These are phyloP conservation scores for Fagus crenata DNA, from an alignment of 306 rosid species.

Conservation along the genomic window DNA sequence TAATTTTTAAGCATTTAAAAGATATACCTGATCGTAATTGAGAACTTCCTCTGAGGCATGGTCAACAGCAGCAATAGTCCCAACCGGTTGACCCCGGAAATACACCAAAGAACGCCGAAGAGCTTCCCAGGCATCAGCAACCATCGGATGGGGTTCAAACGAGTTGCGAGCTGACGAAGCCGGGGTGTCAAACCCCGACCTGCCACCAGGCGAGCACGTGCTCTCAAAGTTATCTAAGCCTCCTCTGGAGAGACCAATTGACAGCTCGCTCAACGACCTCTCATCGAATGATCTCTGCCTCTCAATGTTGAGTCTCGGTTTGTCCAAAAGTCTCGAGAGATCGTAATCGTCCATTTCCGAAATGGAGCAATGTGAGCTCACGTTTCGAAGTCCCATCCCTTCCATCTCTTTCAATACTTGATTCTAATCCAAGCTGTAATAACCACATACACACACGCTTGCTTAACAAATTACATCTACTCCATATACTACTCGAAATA, in stretches of 20 bases:
- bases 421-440: constrained; percentile 22
- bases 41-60: constrained; percentile 85
- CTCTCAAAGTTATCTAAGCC: constrained; percentile 66
- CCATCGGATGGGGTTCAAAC: constrained; percentile 94
- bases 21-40: constrained; percentile 78
- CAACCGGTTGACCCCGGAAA: constrained; percentile 74
- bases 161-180: constrained; percentile 77
- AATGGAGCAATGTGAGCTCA: constrained; percentile 71
- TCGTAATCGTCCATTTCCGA: constrained; percentile 80
- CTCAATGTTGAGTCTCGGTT: constrained; percentile 73
- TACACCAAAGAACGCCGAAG: constrained; percentile 71
- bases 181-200: constrained; percentile 82
- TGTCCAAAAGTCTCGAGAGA: constrained; percentile 67
- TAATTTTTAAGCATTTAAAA: too few relatives aligned
- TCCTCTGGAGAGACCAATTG: constrained; percentile 51
- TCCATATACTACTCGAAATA: too few relatives aligned
- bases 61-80: constrained; percentile 84
- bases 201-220: constrained; percentile 65
- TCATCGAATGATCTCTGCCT: constrained; percentile 91
- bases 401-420: constrained; percentile 56
- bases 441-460: not conserved
- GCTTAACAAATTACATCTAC: constrained; percentile 14
- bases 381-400: constrained; percentile 64
- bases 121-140: constrained; percentile 93
- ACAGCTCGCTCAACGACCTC: constrained; percentile 87